These are phyloP conservation scores for Leccinum uliginosum DNA, from an alignment of 768 basidiomycete genomes.

Conservation along the genomic window DNA sequence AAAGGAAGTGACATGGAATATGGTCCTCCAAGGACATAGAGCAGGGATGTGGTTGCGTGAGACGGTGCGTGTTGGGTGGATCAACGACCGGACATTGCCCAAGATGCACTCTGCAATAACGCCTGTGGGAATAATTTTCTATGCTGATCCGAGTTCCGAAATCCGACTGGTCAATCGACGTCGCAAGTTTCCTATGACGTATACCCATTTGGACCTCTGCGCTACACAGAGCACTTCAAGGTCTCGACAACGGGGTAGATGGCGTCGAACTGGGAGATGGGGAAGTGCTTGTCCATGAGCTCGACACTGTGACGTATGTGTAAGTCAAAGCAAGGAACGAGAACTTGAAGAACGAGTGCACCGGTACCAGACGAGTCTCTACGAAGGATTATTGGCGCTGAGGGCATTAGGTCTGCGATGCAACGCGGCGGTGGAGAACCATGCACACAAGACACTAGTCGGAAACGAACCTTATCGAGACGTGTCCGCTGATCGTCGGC, in stretches of 20 bases:
- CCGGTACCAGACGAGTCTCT: slow-evolving; percentile 66
- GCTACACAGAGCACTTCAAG: too few relatives aligned
- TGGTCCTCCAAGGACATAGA: background rate
- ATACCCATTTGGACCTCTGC: too few relatives aligned
- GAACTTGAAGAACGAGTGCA: slow-evolving; percentile 17
- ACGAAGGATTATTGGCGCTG: slow-evolving; percentile 33
- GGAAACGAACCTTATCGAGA: slow-evolving; percentile 36
- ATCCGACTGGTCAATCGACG: too few relatives aligned
- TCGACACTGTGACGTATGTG: slow-evolving; percentile 55
- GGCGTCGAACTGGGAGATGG: slow-evolving; percentile 57
- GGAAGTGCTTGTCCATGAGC: slow-evolving; percentile 59
- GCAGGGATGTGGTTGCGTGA: background rate
- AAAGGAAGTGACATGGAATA: too few relatives aligned
- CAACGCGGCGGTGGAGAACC: background rate
- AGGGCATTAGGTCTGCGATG: slow-evolving; percentile 49
- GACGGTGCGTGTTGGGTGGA: background rate
- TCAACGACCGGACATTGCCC: too few relatives aligned
- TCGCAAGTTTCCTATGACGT: too few relatives aligned
- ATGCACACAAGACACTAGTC: background rate
- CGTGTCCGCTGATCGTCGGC: slow-evolving; percentile 38
- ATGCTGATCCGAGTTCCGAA: too few relatives aligned
- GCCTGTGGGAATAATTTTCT: too few relatives aligned
- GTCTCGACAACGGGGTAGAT: slow-evolving; percentile 49
- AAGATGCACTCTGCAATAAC: too few relatives aligned
- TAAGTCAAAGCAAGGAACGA: background rate